A percentile compares a stretch with the other conserved stretches of the same genome.
Conservation (phyloP, 441 rosid species). For the Mallotus japonicus region DNA sequence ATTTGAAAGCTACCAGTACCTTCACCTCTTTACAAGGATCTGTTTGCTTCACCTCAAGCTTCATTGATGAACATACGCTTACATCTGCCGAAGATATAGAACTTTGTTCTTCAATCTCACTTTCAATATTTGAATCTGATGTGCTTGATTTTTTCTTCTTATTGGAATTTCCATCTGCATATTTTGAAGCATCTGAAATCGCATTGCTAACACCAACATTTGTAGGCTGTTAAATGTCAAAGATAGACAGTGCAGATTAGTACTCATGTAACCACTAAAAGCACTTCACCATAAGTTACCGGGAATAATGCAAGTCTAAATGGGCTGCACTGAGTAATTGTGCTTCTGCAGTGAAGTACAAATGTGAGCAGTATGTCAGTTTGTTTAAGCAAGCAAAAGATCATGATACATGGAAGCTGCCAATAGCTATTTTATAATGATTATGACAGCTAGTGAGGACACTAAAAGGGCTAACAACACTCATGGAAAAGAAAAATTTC, state of each 20-base stretch:
- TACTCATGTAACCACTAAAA: neutral
- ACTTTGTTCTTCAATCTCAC: slow-evolving; percentile 38
- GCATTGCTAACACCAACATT: slow-evolving; percentile 31
- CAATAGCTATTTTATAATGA: neutral
- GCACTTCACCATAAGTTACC: neutral
- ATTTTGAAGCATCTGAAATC: slow-evolving; percentile 19
- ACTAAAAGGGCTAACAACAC: neutral
- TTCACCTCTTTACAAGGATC: slow-evolving; percentile 27
- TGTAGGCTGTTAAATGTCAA: slow-evolving; percentile 35
- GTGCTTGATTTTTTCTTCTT: slow-evolving; percentile 24
- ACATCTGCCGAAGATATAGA: slow-evolving; percentile 32
- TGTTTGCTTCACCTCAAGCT: slow-evolving; percentile 26
- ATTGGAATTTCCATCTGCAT: slow-evolving; percentile 18
- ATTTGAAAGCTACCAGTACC: slow-evolving; percentile 28
- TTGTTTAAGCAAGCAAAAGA: neutral
- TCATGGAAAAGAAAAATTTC: no score
- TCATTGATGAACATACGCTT: slow-evolving; percentile 31
- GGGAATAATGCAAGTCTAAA: neutral
- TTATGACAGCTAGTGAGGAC: neutral
- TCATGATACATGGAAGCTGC: neutral
- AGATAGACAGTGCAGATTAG: slow-evolving; percentile 16
- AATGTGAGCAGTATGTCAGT: neutral
- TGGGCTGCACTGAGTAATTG: neutral
- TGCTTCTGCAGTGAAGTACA: slow-evolving; percentile 2
- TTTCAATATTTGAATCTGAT: slow-evolving; percentile 25